Base-by-base conservation (phyloP, 1,284 basidiomycete species). In the Puccinia triticina region DNA sequence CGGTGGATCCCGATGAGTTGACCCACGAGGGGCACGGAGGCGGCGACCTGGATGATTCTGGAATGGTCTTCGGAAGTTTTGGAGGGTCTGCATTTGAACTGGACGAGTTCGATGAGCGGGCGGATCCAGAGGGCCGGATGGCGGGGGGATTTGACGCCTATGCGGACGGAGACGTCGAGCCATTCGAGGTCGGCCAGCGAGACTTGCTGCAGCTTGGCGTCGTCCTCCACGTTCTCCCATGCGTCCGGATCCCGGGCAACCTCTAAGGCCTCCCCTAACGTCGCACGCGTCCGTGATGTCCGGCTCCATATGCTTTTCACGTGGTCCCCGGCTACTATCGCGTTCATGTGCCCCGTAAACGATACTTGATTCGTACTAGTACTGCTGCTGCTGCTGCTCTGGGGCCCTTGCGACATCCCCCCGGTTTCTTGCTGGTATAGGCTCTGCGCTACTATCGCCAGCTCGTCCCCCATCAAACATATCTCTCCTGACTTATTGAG, bases 111-210 rank as follows among this genome's bases (percentile, higher is more conserved):
- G 3, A 1, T 18, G 32, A n/a, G 16, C 23, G 12, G 29, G 14
- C 3, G 34, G 55, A 61, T 61, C 74, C 74, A 76, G 53, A 3
- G 11, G 26, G 18, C 3, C 18, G 26, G 74, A 26, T 59, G 1
- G 18, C 21, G 2, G 48, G 74, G 55, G 18, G n/a, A 11, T 21
- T 61, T 76, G 48, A 16, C 1, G 14, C 14, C 34, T 4, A 76
- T 14, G 2, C 59, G 29, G 14, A 61, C 37, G 26, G 55, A 76
- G 14, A 76, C 4, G 26, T 76, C 74, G 34, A 76, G 34, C 74
- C 74, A 76, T 55, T 76, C 55, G 21, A 76, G 21, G 43, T 76
- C 74, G 37, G 74, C 74, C 74, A 76, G 11, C 3, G 37, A 43
- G 34, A 76, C 55, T 37, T 32, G 1, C 4, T 1, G 26, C 14